Base-by-base conservation (phyloP, 257 asterid genomes). In the Ballota nigra region DNA sequence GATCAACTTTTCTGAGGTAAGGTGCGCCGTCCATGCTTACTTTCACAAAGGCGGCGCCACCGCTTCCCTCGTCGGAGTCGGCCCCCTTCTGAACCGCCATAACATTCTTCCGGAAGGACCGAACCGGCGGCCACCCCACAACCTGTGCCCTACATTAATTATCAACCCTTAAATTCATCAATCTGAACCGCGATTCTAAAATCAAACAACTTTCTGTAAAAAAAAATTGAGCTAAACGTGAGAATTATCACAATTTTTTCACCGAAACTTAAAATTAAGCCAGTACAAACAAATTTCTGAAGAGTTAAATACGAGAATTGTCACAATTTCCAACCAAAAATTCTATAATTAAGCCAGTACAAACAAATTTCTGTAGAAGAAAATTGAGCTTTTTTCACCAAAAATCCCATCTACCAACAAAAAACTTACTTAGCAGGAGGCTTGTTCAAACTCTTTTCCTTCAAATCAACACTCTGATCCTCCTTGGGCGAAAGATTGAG, bases 1-100 rank as follows among this genome's bases (percentile, higher is more conserved):
- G 52, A 71, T 90, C 96, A 60, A 90, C 92, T 69, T 90, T 90
- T 10, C 97, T 86, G 31, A 88, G 94, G 78, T 91, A 91, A 0
- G 97, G 97, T 12, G 97, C 96, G n/a, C 96, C 97, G 51, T 88
- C 96, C 88, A 91, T 83, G 87, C 96, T 86, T 45, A 91, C 96
- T 81, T 91, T 91, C 80, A 91, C 96, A 2, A 85, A 78, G 73
- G 86, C 80, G 22, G 64, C 73, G 60, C 66, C 56, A 74, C 81
- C 43, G 26, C 56, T n/a, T 78, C 75, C 72, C 76, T 78, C 85
- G 76, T 81, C 86, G 19, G 81, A 3, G 40, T 31, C 79, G 66
- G 45, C 68, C 74, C 51, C 81, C 86, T 82, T 81, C 79, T 86
- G 83, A 61, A 69, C 89, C 22, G 86, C 84, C 63, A 83, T 62